Percentiles rank a stretch among this genome's conserved stretches.
These are phyloP conservation scores for Pleurozium schreberi DNA, from an alignment of 225 moss, liverwort and hornwort species.

Conservation along the genomic window DNA sequence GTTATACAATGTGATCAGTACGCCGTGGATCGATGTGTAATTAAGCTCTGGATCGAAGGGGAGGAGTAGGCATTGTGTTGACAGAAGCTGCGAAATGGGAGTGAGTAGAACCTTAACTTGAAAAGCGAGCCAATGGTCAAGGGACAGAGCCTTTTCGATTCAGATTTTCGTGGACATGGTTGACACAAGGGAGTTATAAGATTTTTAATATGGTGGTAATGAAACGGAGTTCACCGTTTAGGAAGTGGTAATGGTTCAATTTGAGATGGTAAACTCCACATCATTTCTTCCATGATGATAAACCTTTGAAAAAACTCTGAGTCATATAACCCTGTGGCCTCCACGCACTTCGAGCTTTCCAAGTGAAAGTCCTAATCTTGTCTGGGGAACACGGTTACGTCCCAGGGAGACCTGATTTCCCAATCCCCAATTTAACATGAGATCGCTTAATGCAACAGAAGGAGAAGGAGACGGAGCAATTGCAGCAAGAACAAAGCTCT, in stretches of 20 bases:
- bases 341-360: not conserved
- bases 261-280: not conserved
- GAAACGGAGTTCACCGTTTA: too few relatives aligned
- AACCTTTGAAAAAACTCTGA: not conserved
- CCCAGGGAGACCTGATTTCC: not conserved
- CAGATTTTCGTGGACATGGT: not conserved
- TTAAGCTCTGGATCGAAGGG: not conserved
- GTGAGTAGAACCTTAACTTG: not conserved
- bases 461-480: not conserved
- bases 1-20: not conserved
- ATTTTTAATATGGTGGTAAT: too few relatives aligned
- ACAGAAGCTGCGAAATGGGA: not conserved
- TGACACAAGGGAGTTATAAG: not conserved
- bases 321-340: too few relatives aligned
- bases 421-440: not conserved
- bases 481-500: constrained; percentile 47
- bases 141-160: not conserved
- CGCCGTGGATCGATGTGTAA: not conserved
- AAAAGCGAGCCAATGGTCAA: not conserved
- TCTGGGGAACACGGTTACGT: not conserved
- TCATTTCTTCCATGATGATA: not conserved
- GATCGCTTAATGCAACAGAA: not conserved
- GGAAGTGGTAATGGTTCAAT: not conserved
- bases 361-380: not conserved
- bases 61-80: not conserved